Evolutionary conservation across 768 basidiomycete species (phyloP).

Genomic region (Pholiota molesta): DNA sequence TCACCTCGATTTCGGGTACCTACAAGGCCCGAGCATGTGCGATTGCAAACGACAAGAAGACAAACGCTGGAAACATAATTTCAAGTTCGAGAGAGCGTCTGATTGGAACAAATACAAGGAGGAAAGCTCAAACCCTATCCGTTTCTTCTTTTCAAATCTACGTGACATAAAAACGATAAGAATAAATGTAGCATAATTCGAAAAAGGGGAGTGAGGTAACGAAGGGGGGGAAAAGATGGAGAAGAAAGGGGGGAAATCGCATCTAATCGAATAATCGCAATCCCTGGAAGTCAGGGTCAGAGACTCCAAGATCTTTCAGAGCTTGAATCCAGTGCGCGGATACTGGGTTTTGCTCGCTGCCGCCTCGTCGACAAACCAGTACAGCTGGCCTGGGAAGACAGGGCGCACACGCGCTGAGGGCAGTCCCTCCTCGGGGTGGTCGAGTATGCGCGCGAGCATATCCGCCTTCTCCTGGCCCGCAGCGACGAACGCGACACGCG

Average conservation of each 20-base stretch:
- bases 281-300: background rate
- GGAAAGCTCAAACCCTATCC: background rate
- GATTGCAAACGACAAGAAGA: background rate
- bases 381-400: slow-evolving; percentile 78
- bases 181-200: background rate
- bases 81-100: no score
- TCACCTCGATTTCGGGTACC: background rate
- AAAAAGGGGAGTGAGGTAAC: background rate
- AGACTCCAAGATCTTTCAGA: slow-evolving; percentile 36
- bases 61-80: background rate
- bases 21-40: background rate
- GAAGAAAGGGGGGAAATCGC: background rate
- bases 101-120: no score
- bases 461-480: slow-evolving; percentile 83
- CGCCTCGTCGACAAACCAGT: slow-evolving; percentile 93
- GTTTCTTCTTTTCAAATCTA: background rate
- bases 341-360: slow-evolving; percentile 70
- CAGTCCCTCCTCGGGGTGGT: slow-evolving; percentile 76
- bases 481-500: slow-evolving; percentile 88
- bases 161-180: background rate
- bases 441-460: slow-evolving; percentile 71
- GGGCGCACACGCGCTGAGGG: slow-evolving; percentile 86
- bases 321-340: slow-evolving; percentile 57
- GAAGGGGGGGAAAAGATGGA: background rate
- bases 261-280: background rate